phyloP scores from a whole-genome alignment of 495 filamentous ascomycete genomes.

The Friedmanniomyces simplex region DNA sequence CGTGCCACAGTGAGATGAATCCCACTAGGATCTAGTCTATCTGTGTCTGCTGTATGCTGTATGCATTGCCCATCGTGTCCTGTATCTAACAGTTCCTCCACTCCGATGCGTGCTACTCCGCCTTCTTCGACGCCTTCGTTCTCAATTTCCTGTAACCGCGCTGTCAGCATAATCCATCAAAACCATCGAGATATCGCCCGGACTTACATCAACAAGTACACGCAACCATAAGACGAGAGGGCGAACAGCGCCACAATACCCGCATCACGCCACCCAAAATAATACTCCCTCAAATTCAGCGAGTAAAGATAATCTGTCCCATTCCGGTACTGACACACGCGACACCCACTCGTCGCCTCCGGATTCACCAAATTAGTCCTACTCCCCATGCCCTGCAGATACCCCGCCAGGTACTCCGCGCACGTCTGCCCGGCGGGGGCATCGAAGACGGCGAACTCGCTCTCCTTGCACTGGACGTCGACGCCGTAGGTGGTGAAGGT shows the following conservation, averaged over 20 bases:
- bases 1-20: too few species aligned
- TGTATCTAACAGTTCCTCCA: too few species aligned
- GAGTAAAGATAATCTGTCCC: constrained; percentile 54
- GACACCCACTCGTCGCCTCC: constrained; percentile 38
- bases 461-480: constrained; percentile 14
- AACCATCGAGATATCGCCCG: neutral
- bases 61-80: too few species aligned
- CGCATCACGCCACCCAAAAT: constrained; percentile 10
- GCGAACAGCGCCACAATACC: constrained; percentile 8
- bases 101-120: neutral
- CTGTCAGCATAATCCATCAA: neutral
- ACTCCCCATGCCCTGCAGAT: constrained; percentile 24
- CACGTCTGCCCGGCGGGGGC: constrained; percentile 14
- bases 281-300: constrained; percentile 43
- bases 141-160: neutral
- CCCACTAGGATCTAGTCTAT: too few species aligned
- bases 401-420: constrained; percentile 23
- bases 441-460: constrained; percentile 20
- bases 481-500: constrained; percentile 36
- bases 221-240: neutral
- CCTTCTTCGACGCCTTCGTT: neutral
- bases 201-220: constrained; percentile 10
- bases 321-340: constrained; percentile 49
- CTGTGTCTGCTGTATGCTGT: too few species aligned
- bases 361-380: constrained; percentile 34